Evolutionary conservation across 2,329 filamentous ascomycete species (phyloP), one percentile per base, ranked within the genome.

Genomic region (Parastagonospora nodorum): DNA sequence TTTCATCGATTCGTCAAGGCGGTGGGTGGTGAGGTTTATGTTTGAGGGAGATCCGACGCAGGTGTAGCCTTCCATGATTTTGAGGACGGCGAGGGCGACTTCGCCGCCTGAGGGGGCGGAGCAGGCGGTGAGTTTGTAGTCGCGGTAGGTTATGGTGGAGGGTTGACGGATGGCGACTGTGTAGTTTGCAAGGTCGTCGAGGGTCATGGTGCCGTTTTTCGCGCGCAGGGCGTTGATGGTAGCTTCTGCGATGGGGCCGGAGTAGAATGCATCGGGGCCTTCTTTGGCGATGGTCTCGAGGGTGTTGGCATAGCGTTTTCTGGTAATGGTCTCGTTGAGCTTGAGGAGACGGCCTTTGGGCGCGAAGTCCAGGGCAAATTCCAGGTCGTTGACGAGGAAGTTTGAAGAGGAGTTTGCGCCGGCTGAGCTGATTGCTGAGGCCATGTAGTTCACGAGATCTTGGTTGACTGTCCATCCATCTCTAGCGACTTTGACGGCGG

Each of bases 291-390:
- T 91, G 1, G 80, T 83, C 66, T 93, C 86, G 0, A 97, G 81
- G 0, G 92, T 90, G 53, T 90, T 69, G 60, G 90, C 92, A 67
- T 92, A 96, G 50, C 92, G 83, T 66, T 87, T 88, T 38, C 92
- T 81, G 0, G 88, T 92, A 65, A 97, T 91, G 0, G 75, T 87
- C 42, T 96, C 90, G 14, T 90, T 90, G 2, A 92, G 74, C 14
- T 82, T 78, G 0, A 96, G 63, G 2, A 90, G 78, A 0, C 82
- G 87, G 3, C 92, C 93, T 53, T 92, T 86, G 0, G 91, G 91
- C 2, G 91, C 92, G 75, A 97, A 97, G 68, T 97, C 93, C 41
- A 89, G 72, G 0, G 92, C 90, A 88, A 91, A 97, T 3, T 85
- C 83, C 0, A 88, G 86, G 49, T 97, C 85, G 2, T 88, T 80